phyloP scores from a whole-genome alignment of 2,329 filamentous ascomycete genomes.

The Tolypocladium pustulatum region DNA sequence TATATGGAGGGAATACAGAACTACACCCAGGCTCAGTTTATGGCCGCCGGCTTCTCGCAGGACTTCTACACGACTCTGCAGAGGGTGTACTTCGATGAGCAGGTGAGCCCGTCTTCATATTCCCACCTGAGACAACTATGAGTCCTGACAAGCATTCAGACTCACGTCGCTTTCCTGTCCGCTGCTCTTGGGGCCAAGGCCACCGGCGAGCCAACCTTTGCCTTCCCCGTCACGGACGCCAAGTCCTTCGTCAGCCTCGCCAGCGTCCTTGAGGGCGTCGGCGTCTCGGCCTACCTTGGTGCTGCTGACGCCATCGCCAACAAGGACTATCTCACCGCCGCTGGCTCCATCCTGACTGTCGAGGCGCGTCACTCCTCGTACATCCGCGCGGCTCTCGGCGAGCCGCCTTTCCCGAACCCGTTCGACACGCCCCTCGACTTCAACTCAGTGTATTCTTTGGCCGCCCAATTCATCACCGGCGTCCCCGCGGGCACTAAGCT shows the following conservation, averaged over 20 bases:
- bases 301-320: conserved; percentile 48
- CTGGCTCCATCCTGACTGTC: conserved; percentile 51
- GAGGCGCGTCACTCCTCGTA: conserved; percentile 55
- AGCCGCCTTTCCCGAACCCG: conserved; percentile 45
- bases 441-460: conserved; percentile 54
- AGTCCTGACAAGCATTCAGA: not conserved
- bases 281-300: conserved; percentile 54
- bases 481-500: conserved; percentile 47
- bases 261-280: conserved; percentile 53
- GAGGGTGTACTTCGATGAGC: conserved; percentile 43
- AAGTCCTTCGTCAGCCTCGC: conserved; percentile 50
- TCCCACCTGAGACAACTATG: too few species aligned
- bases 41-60: conserved; percentile 35
- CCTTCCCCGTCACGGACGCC: conserved; percentile 47
- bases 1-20: conserved; percentile 49
- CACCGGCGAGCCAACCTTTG: conserved; percentile 44
- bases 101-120: not conserved
- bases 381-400: conserved; percentile 37
- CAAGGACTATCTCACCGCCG: conserved; percentile 47
- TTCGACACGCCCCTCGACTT: conserved; percentile 49
- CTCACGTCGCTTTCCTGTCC: not conserved
- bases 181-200: conserved; percentile 31
- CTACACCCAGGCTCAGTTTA: conserved; percentile 43
- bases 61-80: conserved; percentile 48
- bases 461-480: conserved; percentile 46